These are phyloP conservation scores for Cutaneotrichosporon sp. DNA, from an alignment of 1,284 basidiomycete genomes.

Conservation along the genomic window DNA sequence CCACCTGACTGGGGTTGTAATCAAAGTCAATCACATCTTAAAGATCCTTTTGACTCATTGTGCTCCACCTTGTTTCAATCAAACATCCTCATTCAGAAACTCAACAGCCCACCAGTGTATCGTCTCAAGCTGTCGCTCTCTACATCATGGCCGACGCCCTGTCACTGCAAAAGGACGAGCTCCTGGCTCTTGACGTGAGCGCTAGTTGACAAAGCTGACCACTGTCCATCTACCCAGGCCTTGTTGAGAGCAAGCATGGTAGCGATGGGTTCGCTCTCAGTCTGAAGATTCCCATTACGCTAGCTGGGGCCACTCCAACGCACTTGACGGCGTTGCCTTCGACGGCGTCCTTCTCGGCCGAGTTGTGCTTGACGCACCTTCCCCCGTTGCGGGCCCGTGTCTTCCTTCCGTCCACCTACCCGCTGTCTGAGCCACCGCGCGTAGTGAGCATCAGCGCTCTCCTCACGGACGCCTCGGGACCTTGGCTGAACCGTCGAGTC, in stretches of 20 bases:
- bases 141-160: background rate
- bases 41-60: background rate
- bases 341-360: background rate
- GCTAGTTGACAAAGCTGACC: background rate
- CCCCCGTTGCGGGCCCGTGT: slow-evolving; percentile 36
- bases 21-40: background rate
- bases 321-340: background rate
- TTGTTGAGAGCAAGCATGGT: slow-evolving; percentile 9
- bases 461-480: slow-evolving; percentile 11
- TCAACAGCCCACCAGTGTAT: background rate
- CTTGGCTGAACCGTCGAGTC: slow-evolving; percentile 29
- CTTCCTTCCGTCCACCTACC: slow-evolving; percentile 36
- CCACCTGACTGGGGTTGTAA: background rate
- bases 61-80: background rate
- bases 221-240: slow-evolving; percentile 43
- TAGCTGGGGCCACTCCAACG: slow-evolving; percentile 9
- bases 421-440: slow-evolving; percentile 25
- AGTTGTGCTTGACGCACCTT: slow-evolving; percentile 31
- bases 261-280: slow-evolving; percentile 26
- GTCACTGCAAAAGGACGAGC: slow-evolving; percentile 37
- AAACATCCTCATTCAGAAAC: background rate
- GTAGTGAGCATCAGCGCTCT: slow-evolving; percentile 16
- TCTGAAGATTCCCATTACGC: slow-evolving; percentile 35
- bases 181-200: slow-evolving; percentile 39
- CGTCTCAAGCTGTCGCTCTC: background rate